Evolutionary conservation across 129 eudicot genomes (phyloP), one percentile per base, ranked within the genome.

Genomic region (Chrysanthemum makinoi): DNA sequence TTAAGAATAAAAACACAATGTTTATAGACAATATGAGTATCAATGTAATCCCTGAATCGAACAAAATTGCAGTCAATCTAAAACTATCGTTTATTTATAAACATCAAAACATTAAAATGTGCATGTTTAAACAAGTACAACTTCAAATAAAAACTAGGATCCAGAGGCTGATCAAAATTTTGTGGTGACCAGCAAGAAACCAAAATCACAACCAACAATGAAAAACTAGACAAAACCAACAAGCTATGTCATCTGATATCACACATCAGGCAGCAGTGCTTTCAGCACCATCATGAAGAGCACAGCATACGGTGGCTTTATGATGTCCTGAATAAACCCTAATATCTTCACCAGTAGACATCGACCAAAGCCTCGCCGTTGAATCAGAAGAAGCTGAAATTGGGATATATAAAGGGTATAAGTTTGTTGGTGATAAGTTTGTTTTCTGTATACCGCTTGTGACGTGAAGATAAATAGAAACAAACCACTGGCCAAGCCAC

Each of bases 281-380:
- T 63, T 94, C 99, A 52, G 96, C 91, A 18, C 99, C 99, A 60
- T 90, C 97, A 69, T 90, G 95, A 35, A 94, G 94, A 77, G 99
- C 99, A 79, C 99, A 94, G 69, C 97, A 90, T 14, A 88, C 87
- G 0, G 90, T 86, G 47, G 96, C 99, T 71, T 94, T 94, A 69
- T 86, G 94, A 80, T 94, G 99, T 59, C 97, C 97, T 55, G 80
- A 84, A 83, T 90, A 94, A 19, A 76, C 87, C 68, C 84, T 88
- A 30, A 94, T 90, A 30, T 90, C 97, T 77, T 94, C 93, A 2
- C 97, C 97, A 5, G 74, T 85, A 26, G 99, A 66, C 87, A 85
- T 80, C 0, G 96, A 86, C 99, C 99, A 94, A 43, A 94, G 75
- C 81, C 92, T 86, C 13, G 99, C 97, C n/a, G 99, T 90, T 52